Evolutionary conservation across 1,284 basidiomycete species (phyloP).

Genomic region (Inonotus hispidus): DNA sequence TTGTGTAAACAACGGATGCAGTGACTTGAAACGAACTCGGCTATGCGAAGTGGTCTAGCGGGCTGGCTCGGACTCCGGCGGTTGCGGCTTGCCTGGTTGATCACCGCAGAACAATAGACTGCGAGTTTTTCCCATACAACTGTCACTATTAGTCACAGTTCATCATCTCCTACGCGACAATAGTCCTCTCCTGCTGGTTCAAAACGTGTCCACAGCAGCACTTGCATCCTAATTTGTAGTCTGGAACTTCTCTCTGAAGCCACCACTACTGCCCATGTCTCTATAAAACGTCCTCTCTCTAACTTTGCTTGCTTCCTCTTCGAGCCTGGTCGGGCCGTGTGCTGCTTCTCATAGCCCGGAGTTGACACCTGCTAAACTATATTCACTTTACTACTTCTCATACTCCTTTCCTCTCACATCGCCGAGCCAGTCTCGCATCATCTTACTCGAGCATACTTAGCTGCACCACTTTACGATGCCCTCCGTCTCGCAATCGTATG

Average conservation of each 20-base stretch:
- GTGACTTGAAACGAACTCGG: constrained; percentile 9
- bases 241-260: not conserved
- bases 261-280: constrained; percentile 3
- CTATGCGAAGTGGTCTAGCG: constrained; percentile 1
- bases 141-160: constrained; percentile 7
- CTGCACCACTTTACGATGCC: constrained; percentile 37
- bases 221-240: not conserved
- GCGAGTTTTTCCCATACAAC: constrained; percentile 9
- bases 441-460: constrained; percentile 2
- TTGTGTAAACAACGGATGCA: not conserved
- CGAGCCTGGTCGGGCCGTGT: constrained; percentile 17
- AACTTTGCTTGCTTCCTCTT: constrained; percentile 1
- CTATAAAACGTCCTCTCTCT: constrained; percentile 11
- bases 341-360: constrained; percentile 8
- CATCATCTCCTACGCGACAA: constrained; percentile 10
- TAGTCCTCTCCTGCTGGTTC: not conserved
- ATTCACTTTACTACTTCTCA: constrained; percentile 15
- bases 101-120: constrained; percentile 19
- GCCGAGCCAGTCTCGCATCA: not conserved
- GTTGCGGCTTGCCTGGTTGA: not conserved
- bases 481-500: constrained; percentile 47
- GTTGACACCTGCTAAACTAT: constrained; percentile 7
- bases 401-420: constrained; percentile 17
- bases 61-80: no score
- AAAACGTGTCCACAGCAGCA: constrained; percentile 8